phyloP scores from a whole-genome alignment of 2,329 filamentous ascomycete genomes.

The Hymenotorrendiella dingleyae region DNA sequence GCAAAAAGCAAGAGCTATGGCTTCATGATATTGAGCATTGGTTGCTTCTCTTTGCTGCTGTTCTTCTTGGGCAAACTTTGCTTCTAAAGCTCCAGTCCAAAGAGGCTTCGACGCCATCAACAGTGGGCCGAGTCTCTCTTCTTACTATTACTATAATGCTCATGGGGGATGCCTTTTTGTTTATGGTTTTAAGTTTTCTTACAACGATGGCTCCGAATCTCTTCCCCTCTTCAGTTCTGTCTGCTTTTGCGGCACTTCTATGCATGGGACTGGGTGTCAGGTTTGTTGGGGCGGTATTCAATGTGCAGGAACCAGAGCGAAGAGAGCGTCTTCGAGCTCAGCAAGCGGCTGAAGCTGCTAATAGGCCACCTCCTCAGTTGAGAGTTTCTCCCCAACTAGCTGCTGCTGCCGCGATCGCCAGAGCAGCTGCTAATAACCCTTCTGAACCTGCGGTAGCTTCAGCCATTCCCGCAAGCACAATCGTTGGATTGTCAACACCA shows the following conservation, averaged over 20 bases:
- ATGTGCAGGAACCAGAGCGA: conserved; percentile 53
- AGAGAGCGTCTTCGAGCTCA: conserved; percentile 32
- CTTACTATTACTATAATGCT: conserved; percentile 57
- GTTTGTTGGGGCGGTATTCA: conserved; percentile 55
- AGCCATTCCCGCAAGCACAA: neutral
- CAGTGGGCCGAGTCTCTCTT: conserved; percentile 60
- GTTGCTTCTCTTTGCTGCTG: conserved; percentile 48
- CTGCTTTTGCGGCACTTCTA: conserved; percentile 48
- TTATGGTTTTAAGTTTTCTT: conserved; percentile 48
- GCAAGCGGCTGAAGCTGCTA: conserved; percentile 22
- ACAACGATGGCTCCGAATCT: conserved; percentile 49
- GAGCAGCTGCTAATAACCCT: conserved; percentile 20
- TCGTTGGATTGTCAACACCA: neutral
- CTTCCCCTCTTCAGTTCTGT: conserved; percentile 50
- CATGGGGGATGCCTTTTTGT: conserved; percentile 55
- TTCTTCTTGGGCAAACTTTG: conserved; percentile 56
- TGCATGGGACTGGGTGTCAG: conserved; percentile 52
- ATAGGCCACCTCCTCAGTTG: conserved; percentile 22
- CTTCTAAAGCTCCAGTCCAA: conserved; percentile 60
- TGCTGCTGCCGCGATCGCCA: conserved; percentile 19
- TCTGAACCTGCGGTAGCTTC: neutral
- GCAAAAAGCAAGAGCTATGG: conserved; percentile 56
- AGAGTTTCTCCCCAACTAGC: conserved; percentile 23
- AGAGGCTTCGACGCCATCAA: conserved; percentile 62
- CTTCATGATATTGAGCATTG: conserved; percentile 52